A percentile compares a stretch with the other conserved stretches of the same genome.
phyloP scores from a whole-genome alignment of 768 basidiomycete genomes.

The Galerina sulciceps region DNA sequence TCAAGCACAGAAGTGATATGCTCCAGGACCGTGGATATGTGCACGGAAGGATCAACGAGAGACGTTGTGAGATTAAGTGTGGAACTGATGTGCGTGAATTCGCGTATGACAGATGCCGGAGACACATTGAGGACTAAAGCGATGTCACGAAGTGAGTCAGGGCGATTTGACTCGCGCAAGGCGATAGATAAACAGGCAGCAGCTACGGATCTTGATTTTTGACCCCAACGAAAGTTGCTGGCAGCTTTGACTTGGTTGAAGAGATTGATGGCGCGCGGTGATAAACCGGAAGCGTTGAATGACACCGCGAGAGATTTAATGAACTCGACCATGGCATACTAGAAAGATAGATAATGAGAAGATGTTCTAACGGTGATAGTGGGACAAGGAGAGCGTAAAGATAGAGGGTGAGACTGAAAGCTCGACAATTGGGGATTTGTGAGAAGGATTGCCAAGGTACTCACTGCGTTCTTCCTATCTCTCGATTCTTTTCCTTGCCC shows the following conservation, averaged over 20 bases:
- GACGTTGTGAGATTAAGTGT: slow-evolving; percentile 58
- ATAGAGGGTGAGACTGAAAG: slow-evolving; percentile 17
- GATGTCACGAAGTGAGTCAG: slow-evolving; percentile 71
- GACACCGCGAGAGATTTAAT: slow-evolving; percentile 63
- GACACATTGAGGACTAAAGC: slow-evolving; percentile 67
- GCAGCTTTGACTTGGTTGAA: slow-evolving; percentile 71
- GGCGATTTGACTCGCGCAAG: slow-evolving; percentile 70
- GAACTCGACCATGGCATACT: slow-evolving; percentile 69
- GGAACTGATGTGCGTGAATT: slow-evolving; percentile 55
- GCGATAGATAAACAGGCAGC: slow-evolving; percentile 74
- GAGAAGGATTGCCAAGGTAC: slow-evolving; percentile 27
- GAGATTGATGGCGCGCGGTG: slow-evolving; percentile 66
- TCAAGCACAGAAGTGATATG: slow-evolving; percentile 48
- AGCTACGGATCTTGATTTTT: slow-evolving; percentile 68
- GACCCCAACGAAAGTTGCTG: slow-evolving; percentile 73
- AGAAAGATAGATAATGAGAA: slow-evolving; percentile 21
- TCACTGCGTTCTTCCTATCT: slow-evolving; percentile 66
- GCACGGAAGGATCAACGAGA: slow-evolving; percentile 59
- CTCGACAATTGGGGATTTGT: slow-evolving; percentile 16
- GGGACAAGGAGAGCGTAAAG: slow-evolving; percentile 11
- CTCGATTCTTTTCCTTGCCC: slow-evolving; percentile 70
- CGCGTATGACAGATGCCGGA: slow-evolving; percentile 52
- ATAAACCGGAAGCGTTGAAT: slow-evolving; percentile 61
- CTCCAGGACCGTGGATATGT: slow-evolving; percentile 60
- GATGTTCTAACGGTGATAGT: slow-evolving; percentile 16